phyloP scores from a whole-genome alignment of 352 stramenopile genomes.

The Globisporangium paroecandrum region DNA sequence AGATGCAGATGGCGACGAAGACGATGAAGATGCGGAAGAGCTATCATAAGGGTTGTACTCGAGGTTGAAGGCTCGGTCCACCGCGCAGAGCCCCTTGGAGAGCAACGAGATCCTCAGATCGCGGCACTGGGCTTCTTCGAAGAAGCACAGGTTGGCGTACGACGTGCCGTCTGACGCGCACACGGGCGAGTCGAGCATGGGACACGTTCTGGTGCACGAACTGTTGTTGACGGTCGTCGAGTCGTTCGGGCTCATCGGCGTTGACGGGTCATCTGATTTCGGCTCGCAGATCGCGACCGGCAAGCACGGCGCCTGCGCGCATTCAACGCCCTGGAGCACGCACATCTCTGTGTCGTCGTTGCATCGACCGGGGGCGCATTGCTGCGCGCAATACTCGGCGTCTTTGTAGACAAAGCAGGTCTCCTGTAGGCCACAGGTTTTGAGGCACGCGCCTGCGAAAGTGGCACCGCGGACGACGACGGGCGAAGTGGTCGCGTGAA shows the following conservation, averaged over 20 bases:
- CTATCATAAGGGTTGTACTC: constrained; percentile 27
- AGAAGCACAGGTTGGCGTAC: constrained; percentile 53
- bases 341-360: constrained; percentile 32
- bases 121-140: constrained; percentile 44
- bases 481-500: background rate
- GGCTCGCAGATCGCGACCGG: constrained; percentile 44
- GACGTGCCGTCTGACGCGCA: constrained; percentile 43
- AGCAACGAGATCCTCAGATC: constrained; percentile 20
- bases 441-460: constrained; percentile 9
- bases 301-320: constrained; percentile 36
- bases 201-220: constrained; percentile 30
- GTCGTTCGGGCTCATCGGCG: background rate
- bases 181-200: constrained; percentile 36
- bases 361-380: constrained; percentile 42
- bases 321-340: constrained; percentile 36
- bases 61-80: constrained; percentile 25
- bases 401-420: constrained; percentile 43
- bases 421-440: constrained; percentile 33
- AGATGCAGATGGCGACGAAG: background rate
- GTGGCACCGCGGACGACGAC: constrained; percentile 1
- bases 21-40: background rate
- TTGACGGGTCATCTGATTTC: constrained; percentile 5
- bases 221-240: background rate
- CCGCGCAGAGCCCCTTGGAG: constrained; percentile 25
- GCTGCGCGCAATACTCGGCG: constrained; percentile 39